Conservation (phyloP, 2,329 filamentous ascomycete species). For the Ophiostoma angusticollis region DNA sequence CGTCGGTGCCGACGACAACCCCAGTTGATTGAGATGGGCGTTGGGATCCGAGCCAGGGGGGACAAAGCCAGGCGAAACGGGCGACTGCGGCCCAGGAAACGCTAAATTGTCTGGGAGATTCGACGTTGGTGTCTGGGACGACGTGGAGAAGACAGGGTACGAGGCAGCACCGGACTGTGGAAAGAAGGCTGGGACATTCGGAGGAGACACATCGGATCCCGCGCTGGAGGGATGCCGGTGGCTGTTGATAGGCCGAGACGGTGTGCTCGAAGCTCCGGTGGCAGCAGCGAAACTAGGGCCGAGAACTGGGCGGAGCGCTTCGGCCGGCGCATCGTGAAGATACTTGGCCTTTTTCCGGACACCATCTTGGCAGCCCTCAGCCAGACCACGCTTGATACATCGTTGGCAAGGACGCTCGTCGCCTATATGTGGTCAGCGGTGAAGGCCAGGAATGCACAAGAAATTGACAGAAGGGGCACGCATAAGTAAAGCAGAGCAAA, state of each 20-base stretch:
- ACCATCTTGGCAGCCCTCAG: constrained; percentile 86
- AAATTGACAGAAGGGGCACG: no score
- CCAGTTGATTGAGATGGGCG: constrained; percentile 31
- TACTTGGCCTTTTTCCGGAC: constrained; percentile 99
- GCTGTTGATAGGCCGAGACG: constrained; percentile 30
- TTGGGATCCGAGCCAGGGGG: constrained; percentile 29
- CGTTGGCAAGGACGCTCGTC: constrained; percentile 89
- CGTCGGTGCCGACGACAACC: constrained; percentile 36
- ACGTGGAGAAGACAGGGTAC: constrained; percentile 39
- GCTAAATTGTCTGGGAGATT: constrained; percentile 34
- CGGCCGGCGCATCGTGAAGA: constrained; percentile 85
- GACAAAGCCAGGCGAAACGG: constrained; percentile 62
- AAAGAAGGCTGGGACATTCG: constrained; percentile 30
- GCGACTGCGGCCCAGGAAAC: constrained; percentile 57
- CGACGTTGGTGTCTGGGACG: constrained; percentile 30
- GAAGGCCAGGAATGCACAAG: no score
- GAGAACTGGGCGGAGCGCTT: constrained; percentile 77
- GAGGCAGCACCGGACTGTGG: constrained; percentile 31
- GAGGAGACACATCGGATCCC: constrained; percentile 31
- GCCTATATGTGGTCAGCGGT: no score
- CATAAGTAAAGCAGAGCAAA: neutral
- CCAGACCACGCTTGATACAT: constrained; percentile 86
- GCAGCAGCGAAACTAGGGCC: constrained; percentile 50
- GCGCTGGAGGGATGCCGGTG: constrained; percentile 35
- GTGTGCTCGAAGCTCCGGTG: constrained; percentile 31